Conservation (phyloP, 805 yeast species). For the Scheffersomyces ergatensis region DNA sequence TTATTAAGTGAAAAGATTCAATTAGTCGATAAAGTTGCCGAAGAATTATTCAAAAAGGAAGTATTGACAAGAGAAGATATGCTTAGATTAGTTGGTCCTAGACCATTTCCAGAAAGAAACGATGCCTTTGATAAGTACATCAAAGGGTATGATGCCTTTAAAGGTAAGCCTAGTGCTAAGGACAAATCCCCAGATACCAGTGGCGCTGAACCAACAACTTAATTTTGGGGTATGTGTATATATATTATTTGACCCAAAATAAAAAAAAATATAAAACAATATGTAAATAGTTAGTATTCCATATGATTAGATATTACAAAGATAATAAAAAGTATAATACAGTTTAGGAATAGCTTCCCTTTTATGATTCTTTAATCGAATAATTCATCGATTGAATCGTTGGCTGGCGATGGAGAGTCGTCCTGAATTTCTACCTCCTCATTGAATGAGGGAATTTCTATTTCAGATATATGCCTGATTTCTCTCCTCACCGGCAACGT, state of each 20-base stretch:
- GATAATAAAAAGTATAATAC: neutral
- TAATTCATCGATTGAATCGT: conserved; percentile 18
- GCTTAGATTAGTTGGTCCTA: conserved; percentile 70
- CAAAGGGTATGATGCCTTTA: conserved; percentile 45
- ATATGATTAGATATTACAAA: neutral
- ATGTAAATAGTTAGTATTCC: conserved; percentile 3
- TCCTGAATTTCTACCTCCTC: neutral
- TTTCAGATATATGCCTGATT: neutral
- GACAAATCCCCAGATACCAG: neutral
- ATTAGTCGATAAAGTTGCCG: conserved; percentile 69
- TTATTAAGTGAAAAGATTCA: conserved; percentile 57
- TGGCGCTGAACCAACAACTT: conserved; percentile 1
- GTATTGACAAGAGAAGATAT: conserved; percentile 81
- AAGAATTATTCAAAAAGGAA: conserved; percentile 68
- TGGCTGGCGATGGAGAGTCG: conserved; percentile 2
- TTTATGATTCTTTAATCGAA: conserved; percentile 7
- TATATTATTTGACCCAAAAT: too few relatives aligned
- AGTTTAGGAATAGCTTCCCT: too few relatives aligned
- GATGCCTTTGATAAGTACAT: conserved; percentile 90
- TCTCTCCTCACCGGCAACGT: neutral
- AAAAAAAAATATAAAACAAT: conserved; percentile 6
- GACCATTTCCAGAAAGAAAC: conserved; percentile 76
- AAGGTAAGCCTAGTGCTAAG: conserved; percentile 23
- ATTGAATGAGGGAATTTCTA: neutral
- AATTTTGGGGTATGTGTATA: neutral